These are phyloP conservation scores for Plasmodium sp. DNA, from an alignment of 169 alveolate species.

Conservation along the genomic window DNA sequence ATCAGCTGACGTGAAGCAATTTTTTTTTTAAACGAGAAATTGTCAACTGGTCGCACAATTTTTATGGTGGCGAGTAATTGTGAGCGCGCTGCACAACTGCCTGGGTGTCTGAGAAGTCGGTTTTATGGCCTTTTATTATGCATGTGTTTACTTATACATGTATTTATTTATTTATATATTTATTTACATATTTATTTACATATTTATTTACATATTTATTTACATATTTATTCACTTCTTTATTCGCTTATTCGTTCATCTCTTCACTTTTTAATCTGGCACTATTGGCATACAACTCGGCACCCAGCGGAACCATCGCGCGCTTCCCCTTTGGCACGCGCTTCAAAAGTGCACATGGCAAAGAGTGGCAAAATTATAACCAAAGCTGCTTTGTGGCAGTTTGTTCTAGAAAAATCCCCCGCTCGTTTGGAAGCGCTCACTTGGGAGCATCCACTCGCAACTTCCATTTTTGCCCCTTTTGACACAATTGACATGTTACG, in stretches of 20 bases:
- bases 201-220: too few species aligned
- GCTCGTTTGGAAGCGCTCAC: background rate
- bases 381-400: slow-evolving; percentile 2
- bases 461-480: background rate
- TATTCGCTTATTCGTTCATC: background rate
- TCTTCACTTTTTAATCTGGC: background rate
- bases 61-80: background rate
- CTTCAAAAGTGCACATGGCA: background rate
- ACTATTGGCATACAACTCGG: background rate
- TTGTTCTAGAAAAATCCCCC: slow-evolving; percentile 18
- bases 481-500: background rate
- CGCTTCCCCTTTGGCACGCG: background rate
- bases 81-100: background rate
- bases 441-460: background rate
- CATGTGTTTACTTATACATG: too few species aligned
- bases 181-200: too few species aligned
- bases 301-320: background rate
- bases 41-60: slow-evolving; percentile 1
- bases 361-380: slow-evolving; percentile 6
- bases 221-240: too few species aligned
- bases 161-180: too few species aligned
- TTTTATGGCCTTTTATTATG: background rate
- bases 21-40: slow-evolving; percentile 11
- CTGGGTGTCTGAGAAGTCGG: background rate
- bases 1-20: background rate